Conservation (phyloP, 495 filamentous ascomycete genomes). For the Astrothelium subdiscretum region DNA sequence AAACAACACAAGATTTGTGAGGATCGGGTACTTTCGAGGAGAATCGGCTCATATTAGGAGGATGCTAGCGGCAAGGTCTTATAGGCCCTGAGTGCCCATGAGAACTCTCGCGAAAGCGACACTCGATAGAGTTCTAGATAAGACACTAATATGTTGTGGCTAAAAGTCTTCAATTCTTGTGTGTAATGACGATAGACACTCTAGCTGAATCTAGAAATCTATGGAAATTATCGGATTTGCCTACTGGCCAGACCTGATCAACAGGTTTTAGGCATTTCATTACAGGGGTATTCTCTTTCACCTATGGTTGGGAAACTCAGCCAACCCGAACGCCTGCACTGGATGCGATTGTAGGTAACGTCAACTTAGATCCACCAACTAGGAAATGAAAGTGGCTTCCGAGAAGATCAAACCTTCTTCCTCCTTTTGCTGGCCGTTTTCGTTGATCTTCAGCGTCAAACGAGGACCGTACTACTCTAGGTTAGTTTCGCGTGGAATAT, state of each 20-base stretch:
- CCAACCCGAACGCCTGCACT: neutral
- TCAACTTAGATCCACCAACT: neutral
- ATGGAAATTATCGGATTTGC: neutral
- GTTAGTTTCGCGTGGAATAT: neutral
- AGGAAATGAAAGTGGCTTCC: conserved; percentile 90
- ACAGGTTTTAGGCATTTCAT: neutral
- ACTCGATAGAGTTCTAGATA: too few species aligned
- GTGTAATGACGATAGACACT: too few species aligned
- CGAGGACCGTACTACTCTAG: conserved; percentile 51
- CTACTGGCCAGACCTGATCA: neutral
- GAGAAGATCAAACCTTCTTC: conserved; percentile 70
- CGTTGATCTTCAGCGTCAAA: conserved; percentile 65
- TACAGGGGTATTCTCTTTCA: neutral
- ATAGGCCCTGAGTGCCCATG: too few species aligned
- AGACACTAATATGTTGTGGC: too few species aligned
- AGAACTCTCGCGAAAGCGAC: too few species aligned
- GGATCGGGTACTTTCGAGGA: too few species aligned
- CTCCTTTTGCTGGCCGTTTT: conserved; percentile 60
- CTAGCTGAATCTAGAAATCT: too few species aligned
- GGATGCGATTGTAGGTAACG: neutral
- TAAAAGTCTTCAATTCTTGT: too few species aligned
- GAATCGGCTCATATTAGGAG: too few species aligned
- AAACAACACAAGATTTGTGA: too few species aligned
- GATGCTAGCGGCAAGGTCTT: too few species aligned
- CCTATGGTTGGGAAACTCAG: neutral